Base-by-base conservation (phyloP, 768 basidiomycete genomes). In the Agrocybe chaxingu region DNA sequence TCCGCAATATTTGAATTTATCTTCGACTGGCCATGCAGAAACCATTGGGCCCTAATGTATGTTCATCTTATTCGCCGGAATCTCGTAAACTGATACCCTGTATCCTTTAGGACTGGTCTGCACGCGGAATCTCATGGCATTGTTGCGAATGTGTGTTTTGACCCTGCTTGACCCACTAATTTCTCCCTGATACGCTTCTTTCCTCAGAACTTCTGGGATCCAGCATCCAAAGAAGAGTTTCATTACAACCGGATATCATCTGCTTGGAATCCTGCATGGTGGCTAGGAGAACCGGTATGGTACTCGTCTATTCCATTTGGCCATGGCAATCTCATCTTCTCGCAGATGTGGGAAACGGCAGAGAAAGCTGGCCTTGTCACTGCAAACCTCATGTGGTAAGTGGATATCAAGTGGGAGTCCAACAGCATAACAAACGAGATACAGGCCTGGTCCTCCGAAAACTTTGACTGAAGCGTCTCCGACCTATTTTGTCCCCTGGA, bases 361-460 rank as follows among this genome's bases (percentile, higher is more conserved):
- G 78, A 73, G 51, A 85, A 81, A 51, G 82, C 85, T 4, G 86
- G 86, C 0, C 64, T 92, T 8, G 72, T 80, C 33, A 87, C 89
- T 3, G 93, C 91, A 0, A 93, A 94, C 58, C 74, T 93, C 39
- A 97, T 97, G 93, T 97, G 93, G 92, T 91, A 46, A 48, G 84
- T 73, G 24, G 5, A 30, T 35, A 44, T 16, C 19, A 19, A 19
- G 24, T 13, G 11, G 16, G 35, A 4, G 24, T 45, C 41, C 7
- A 31, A 29, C 33, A 3, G 32, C 51, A 24, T 11, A 9, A 31
- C 12, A 36, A 45, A 37, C 30, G 1, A 8, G 38, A 31, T 48
- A 3, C 42, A 91, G 89, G 91, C 89, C 89, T 7, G 93, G 93
- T 9, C 93, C 93, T 30, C 82, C 88, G 0, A 74, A 72, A 56